phyloP scores from a whole-genome alignment of 2,329 filamentous ascomycete genomes.

The Fulvia fulva region DNA sequence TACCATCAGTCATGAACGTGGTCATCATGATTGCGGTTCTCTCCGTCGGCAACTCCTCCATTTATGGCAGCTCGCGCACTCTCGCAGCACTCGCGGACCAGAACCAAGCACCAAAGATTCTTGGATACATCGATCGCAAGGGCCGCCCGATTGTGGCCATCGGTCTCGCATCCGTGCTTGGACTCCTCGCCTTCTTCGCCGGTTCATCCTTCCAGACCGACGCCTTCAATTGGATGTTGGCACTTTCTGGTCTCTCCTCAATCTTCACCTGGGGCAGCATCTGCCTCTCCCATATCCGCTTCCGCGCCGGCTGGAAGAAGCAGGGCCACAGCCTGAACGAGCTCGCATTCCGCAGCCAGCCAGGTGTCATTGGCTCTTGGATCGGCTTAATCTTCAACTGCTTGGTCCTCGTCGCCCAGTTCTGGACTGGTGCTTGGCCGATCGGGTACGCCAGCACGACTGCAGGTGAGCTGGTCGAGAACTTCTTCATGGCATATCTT shows the following conservation, averaged over 20 bases:
- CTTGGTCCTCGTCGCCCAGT: slow-evolving; percentile 70
- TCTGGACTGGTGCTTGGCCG: slow-evolving; percentile 77
- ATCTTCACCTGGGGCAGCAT: slow-evolving; percentile 82
- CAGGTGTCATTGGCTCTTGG: slow-evolving; percentile 60
- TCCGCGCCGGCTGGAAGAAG: slow-evolving; percentile 69
- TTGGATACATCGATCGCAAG: slow-evolving; percentile 68
- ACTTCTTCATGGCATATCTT: slow-evolving; percentile 33
- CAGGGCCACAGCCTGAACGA: slow-evolving; percentile 65
- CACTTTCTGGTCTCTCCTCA: slow-evolving; percentile 67
- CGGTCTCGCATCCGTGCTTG: slow-evolving; percentile 60
- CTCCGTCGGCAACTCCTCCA: slow-evolving; percentile 56
- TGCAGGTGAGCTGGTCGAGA: slow-evolving; percentile 15
- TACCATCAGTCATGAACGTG: slow-evolving; percentile 64
- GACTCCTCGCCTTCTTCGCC: slow-evolving; percentile 74
- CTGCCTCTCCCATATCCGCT: slow-evolving; percentile 87
- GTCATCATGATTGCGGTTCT: slow-evolving; percentile 61
- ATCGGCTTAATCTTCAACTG: slow-evolving; percentile 56
- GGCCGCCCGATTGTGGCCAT: slow-evolving; percentile 75
- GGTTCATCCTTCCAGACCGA: slow-evolving; percentile 56
- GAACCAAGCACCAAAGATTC: slow-evolving; percentile 52
- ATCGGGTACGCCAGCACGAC: slow-evolving; percentile 39
- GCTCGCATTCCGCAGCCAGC: slow-evolving; percentile 55
- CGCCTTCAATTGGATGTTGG: slow-evolving; percentile 76
- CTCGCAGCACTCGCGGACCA: slow-evolving; percentile 79
- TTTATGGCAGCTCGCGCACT: slow-evolving; percentile 67